A percentile compares a stretch with the other conserved stretches of the same genome.
Evolutionary conservation across 148 eudicot genomes (phyloP).

Genomic region (Rhododendron vialii): DNA sequence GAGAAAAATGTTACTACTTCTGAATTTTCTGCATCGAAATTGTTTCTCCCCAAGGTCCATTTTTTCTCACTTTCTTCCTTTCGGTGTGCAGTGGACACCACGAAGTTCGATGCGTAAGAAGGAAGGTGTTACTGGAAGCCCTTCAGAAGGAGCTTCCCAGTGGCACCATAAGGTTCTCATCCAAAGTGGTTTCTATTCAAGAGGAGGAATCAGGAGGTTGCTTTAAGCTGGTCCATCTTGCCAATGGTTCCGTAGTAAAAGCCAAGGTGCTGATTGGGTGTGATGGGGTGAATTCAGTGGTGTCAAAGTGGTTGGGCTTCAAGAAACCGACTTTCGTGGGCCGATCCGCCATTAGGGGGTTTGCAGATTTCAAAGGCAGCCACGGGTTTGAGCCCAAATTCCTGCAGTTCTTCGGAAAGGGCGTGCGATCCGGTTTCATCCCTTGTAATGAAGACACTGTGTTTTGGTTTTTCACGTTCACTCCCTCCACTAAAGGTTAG

Average conservation of each 20-base stretch:
- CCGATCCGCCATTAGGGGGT: conserved; percentile 40
- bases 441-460: conserved; percentile 39
- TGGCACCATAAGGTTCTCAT: conserved; percentile 47
- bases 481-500: conserved; percentile 41
- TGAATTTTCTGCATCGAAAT: background rate
- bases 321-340: conserved; percentile 34
- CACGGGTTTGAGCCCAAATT: conserved; percentile 49
- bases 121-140: conserved; percentile 44
- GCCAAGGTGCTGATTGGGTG: conserved; percentile 63
- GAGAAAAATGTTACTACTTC: background rate
- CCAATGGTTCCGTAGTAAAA: conserved; percentile 44
- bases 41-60: background rate
- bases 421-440: conserved; percentile 40
- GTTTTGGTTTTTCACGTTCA: conserved; percentile 52
- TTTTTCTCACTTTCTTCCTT: background rate
- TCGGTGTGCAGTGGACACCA: conserved; percentile 30
- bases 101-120: conserved; percentile 42
- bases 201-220: conserved; percentile 28
- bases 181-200: conserved; percentile 54
- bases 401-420: conserved; percentile 34
- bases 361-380: conserved; percentile 25
- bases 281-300: conserved; percentile 60
- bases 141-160: conserved; percentile 53
- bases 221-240: conserved; percentile 45
- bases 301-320: conserved; percentile 48